Percentiles rank a stretch among this genome's conserved stretches.
These are phyloP conservation scores for Aspergillus pseudoviridinutans DNA, from an alignment of 2,329 filamentous ascomycete genomes.

Conservation along the genomic window DNA sequence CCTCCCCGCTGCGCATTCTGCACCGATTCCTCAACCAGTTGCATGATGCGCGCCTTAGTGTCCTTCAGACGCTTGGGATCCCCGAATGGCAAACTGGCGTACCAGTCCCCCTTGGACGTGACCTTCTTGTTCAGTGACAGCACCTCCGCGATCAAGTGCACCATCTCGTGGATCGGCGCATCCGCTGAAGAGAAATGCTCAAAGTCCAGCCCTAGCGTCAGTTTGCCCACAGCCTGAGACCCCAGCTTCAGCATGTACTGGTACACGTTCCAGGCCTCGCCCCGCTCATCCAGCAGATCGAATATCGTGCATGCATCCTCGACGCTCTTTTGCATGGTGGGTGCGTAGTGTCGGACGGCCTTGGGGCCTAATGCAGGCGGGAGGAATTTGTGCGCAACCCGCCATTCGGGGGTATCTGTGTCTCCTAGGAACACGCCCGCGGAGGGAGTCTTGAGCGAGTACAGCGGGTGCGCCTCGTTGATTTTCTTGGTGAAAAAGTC, in stretches of 20 bases:
- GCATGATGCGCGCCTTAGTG: slow-evolving; percentile 13
- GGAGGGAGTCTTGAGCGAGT: slow-evolving; percentile 20
- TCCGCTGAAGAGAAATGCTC: slow-evolving; percentile 43
- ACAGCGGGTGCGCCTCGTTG: slow-evolving; percentile 29
- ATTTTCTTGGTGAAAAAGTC: slow-evolving; percentile 55
- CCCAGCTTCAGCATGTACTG: slow-evolving; percentile 49
- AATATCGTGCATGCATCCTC: slow-evolving; percentile 49
- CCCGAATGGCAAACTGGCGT: slow-evolving; percentile 55
- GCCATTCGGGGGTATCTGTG: slow-evolving; percentile 31
- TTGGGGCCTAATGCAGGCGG: slow-evolving; percentile 57
- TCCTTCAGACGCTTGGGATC: slow-evolving; percentile 45
- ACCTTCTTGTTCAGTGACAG: slow-evolving; percentile 59
- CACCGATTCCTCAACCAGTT: slow-evolving; percentile 22
- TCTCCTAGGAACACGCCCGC: slow-evolving; percentile 33
- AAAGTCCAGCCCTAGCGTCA: slow-evolving; percentile 44
- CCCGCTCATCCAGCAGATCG: slow-evolving; percentile 46
- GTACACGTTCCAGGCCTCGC: slow-evolving; percentile 47
- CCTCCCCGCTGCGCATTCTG: slow-evolving; percentile 17
- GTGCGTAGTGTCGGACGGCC: slow-evolving; percentile 58
- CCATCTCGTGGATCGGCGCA: slow-evolving; percentile 50
- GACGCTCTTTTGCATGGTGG: slow-evolving; percentile 55
- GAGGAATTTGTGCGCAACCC: slow-evolving; percentile 57
- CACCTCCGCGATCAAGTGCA: slow-evolving; percentile 47
- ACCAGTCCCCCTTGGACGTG: slow-evolving; percentile 54
- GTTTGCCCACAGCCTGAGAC: slow-evolving; percentile 42